phyloP scores from a whole-genome alignment of 164 flowering plant species.

The Stephania japonica region DNA sequence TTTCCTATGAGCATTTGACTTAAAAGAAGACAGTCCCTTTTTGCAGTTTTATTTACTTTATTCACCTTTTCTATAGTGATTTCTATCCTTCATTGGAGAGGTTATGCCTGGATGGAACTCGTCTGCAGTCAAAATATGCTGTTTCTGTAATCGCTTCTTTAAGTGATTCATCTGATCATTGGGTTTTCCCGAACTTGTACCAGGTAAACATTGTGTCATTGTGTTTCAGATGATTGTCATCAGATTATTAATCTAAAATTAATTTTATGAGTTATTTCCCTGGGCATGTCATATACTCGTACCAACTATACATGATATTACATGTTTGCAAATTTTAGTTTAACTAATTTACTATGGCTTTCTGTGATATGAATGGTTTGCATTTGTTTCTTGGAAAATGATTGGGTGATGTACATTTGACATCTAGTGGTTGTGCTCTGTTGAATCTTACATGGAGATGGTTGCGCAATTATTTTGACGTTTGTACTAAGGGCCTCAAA shows the following conservation, averaged over 20 bases:
- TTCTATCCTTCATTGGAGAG: slow-evolving; percentile 56
- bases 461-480: no score
- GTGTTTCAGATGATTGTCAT: not conserved
- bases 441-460: no score
- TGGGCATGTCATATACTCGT: not conserved
- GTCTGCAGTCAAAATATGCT: slow-evolving; percentile 72
- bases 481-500: no score
- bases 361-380: not conserved
- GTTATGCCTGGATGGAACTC: slow-evolving; percentile 77
- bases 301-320: not conserved
- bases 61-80: slow-evolving; percentile 31
- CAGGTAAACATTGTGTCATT: slow-evolving; percentile 35
- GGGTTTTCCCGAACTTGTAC: slow-evolving; percentile 40
- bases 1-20: not conserved
- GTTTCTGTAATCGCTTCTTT: slow-evolving; percentile 69
- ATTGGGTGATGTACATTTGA: no score
- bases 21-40: not conserved
- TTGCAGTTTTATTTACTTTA: not conserved
- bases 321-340: not conserved
- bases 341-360: not conserved
- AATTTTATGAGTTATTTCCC: not conserved
- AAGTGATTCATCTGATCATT: slow-evolving; percentile 33
- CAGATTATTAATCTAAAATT: not conserved
- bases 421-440: no score
- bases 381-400: not conserved